Base-by-base conservation (phyloP, 768 basidiomycete genomes). In the Mycena belliarum region DNA sequence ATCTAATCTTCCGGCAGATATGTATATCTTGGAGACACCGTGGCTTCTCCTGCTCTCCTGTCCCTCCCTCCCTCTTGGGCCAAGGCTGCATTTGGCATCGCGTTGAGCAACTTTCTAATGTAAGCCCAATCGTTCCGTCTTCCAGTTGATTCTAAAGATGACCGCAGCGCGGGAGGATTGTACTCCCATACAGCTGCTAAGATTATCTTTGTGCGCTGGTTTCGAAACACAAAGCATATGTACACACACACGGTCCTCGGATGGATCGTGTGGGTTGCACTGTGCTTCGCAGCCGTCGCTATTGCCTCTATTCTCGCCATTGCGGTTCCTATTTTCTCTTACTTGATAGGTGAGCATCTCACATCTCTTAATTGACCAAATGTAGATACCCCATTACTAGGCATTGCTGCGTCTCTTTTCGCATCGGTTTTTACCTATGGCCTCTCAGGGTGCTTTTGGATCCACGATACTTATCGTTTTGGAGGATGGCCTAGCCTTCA, bases 361-460 rank as follows among this genome's bases (percentile, higher is more conserved):
- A 21, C 10, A 5, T 37, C 35, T 26, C n/a, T 32, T 21, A 2
- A 44, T 20, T 41, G 38, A 59, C 33, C n/a, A 20, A 24, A 33
- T 6, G 8, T 18, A 25, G 12, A 32, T 11, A 24, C 26, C n/a
- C n/a, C n/a, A n/a, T 8, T 6, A 18, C 6, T 14, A 60, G 59
- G 82, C 15, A 79, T 84, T 57, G 68, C 80, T 14, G 82, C 82
- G 10, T 72, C 81, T 18, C 70, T 83, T 21, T 84, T 84, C 59
- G 82, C 82, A 9, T 75, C 79, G n/a, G 83, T 83, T 81, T 84
- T 80, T 63, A 83, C 82, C 15, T 82, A 82, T 59, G 81, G 82
- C 25, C 55, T 79, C 9, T 79, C 80, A 11, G 80, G 82, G 2
- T 80, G 79, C 60, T 84, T 83, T 69, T 83, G 80, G 78, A 55